Evolutionary conservation across 2,329 filamentous ascomycete genomes (phyloP), one percentile per base, ranked within the genome.

Genomic region (Apiospora koreana): DNA sequence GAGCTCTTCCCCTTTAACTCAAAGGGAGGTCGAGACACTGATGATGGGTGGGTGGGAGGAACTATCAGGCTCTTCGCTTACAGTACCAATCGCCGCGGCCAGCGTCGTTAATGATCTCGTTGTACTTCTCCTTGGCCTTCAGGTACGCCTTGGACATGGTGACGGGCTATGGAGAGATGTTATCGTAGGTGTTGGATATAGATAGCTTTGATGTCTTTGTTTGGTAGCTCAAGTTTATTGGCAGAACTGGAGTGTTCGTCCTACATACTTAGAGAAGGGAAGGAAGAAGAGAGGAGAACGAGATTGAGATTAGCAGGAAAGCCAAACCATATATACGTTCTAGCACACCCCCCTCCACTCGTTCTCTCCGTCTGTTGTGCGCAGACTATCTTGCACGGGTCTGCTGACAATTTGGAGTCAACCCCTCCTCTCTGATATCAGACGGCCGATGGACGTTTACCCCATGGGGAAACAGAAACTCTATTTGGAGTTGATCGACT

Each of bases 111-210:
- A 80, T 67, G 7, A 80, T 74, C 66, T 77, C 78, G 68, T 80
- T 77, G 64, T 78, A 80, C 72, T 79, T 80, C 71, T 79, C 78
- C 73, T 78, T 80, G 45, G 78, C 78, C n/a, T 73, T 69, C n/a
- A 73, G 65, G 43, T 73, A 77, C 42, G 73, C 69, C 70, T 78
- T 79, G 7, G 78, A 79, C 78, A 79, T 79, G 42, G 25, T 74
- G 69, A 28, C 54, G 31, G 54, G 10, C 46, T 12, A 18, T n/a
- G 43, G 43, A n/a, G 18, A 46, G 18, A 58, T 54, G 12, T 54
- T 16, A 10, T 62, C 18, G 21, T 23, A n/a, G 3, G 21, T 38
- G 41, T 43, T 16, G 4, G 9, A 43, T 16, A 16, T 12, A 31
- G 10, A 58, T 58, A n/a, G n/a, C n/a, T 14, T 62, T 1, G 31